Percentiles rank a stretch among this genome's conserved stretches.
phyloP scores from a whole-genome alignment of 306 rosid genomes.

The Castanospermum australe region DNA sequence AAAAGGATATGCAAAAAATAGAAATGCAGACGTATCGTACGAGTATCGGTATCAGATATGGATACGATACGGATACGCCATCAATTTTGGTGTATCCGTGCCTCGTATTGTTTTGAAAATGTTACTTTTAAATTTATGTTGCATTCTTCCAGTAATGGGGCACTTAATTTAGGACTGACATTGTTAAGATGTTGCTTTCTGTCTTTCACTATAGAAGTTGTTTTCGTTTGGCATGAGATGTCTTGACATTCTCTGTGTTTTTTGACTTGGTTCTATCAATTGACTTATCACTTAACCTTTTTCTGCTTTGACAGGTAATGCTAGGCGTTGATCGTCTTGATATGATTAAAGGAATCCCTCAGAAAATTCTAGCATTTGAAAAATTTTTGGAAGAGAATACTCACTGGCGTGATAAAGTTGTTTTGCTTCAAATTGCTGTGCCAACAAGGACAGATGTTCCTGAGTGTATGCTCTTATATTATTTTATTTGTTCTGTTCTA shows the following conservation, averaged over 20 bases:
- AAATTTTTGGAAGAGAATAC: slow-evolving; percentile 82
- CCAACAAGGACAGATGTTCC: slow-evolving; percentile 97
- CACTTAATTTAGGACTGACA: neutral
- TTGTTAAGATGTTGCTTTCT: neutral
- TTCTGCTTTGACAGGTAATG: slow-evolving; percentile 71
- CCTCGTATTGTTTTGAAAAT: no score
- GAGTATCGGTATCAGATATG: no score
- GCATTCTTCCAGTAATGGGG: slow-evolving; percentile 1
- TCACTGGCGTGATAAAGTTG: slow-evolving; percentile 78
- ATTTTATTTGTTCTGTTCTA: slow-evolving; percentile 12
- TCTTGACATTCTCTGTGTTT: neutral
- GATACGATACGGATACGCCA: no score
- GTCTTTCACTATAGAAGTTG: neutral
- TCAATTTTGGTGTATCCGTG: no score
- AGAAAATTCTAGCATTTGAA: slow-evolving; percentile 89
- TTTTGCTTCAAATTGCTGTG: slow-evolving; percentile 91
- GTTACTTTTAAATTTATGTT: no score
- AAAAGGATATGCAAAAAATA: no score
- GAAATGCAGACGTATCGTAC: no score
- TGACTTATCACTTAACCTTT: slow-evolving; percentile 12
- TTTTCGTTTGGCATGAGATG: neutral
- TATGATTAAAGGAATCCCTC: slow-evolving; percentile 96
- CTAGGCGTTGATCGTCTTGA: slow-evolving; percentile 94
- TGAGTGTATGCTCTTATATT: slow-evolving; percentile 62
- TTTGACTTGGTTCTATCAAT: neutral